Evolutionary conservation across 2,329 filamentous ascomycete species (phyloP), one percentile per base, ranked within the genome.

Genomic region (Pseudohalonectria lignicola): DNA sequence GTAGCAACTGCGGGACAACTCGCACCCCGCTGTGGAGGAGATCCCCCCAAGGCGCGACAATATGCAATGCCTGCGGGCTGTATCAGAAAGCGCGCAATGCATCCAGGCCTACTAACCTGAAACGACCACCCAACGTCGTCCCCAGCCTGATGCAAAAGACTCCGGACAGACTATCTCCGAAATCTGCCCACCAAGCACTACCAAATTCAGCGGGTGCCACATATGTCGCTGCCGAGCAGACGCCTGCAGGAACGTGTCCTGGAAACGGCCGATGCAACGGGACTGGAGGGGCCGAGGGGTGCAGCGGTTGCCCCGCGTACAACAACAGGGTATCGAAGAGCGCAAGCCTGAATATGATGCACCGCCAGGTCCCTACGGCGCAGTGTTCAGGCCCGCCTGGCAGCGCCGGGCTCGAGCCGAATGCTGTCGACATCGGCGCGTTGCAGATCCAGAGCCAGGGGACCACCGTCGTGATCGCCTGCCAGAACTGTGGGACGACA

Each of bases 41-140:
- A 53, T 94, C 90, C 13, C 90, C 90, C 0, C 80, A 88, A 51
- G 92, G 92, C 21, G 83, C 86, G 39, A 95, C 87, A 20, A 96
- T 98, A 43, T 98, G 92, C 64, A 98, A 98, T 61, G 92, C 92
- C 5, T 98, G 92, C 54, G 92, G 92, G 31, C 71, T 98, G 13
- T 98, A 98, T 58, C 69, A 86, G 45, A 96, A 96, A 59, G 88
- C 90, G 9, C 78, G 92, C 47, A 96, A 96, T 55, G 83, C 90
- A 44, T 79, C 86, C 49, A 78, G 92, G 36, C 92, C 92, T 12
- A 92, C 86, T 6, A 94, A 87, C 50, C 66, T 95, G 41, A 95
- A 94, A 62, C 82, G 87, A 43, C 77, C 82, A 10, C 71, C 76
- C 4, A 69, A 66, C 37, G 59, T 71, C 19, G 59, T 74, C 17